Base-by-base conservation (phyloP, 1,139 yeast genomes). In the Taphrina betulina region DNA sequence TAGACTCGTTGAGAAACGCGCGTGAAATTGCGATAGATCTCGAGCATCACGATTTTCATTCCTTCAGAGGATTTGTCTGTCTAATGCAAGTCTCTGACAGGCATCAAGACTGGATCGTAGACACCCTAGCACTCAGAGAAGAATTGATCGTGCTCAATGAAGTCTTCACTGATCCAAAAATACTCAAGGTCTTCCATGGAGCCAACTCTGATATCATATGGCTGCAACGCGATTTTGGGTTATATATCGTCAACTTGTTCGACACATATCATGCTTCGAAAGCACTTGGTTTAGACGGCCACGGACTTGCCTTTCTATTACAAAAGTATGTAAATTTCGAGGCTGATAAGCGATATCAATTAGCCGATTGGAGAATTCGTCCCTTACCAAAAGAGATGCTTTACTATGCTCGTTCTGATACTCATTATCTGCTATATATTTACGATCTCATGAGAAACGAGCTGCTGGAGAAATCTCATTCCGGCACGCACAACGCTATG, bases 171-270 rank as follows among this genome's bases (percentile, higher is more conserved):
- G 74, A 92, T 68, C 96, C 97, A 0, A 65, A 71, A 3, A 82
- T 90, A 33, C 74, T 88, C 34, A 94, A 94, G 67, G 95, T 94
- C 0, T 80, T 94, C 63, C 99, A 94, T 67, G 98, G 99, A 61
- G 96, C 98, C 0, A 83, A 82, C 62, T 89, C 89, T 95, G 99
- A 94, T 73, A 85, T 92, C 7, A 83, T 88, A 50, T 94, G 99
- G 99, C 75, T 94, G 40, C 99, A 94, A 71, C 77, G 98, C 63
- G 98, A 94, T 67, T 76, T 94, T 62, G 99, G 99, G 0, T 72
- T 94, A 12, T 94, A 94, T 64, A 73, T 94, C 20, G 98, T 92
- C 5, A 80, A 94, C 36, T 71, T 94, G 24, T 92, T 94, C 68
- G 99, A 94, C 68, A 94, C 98, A 0, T 90, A 78, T 68, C 92